These are phyloP conservation scores for Nephelium lappaceum DNA, from an alignment of 345 rosid species.

Conservation along the genomic window DNA sequence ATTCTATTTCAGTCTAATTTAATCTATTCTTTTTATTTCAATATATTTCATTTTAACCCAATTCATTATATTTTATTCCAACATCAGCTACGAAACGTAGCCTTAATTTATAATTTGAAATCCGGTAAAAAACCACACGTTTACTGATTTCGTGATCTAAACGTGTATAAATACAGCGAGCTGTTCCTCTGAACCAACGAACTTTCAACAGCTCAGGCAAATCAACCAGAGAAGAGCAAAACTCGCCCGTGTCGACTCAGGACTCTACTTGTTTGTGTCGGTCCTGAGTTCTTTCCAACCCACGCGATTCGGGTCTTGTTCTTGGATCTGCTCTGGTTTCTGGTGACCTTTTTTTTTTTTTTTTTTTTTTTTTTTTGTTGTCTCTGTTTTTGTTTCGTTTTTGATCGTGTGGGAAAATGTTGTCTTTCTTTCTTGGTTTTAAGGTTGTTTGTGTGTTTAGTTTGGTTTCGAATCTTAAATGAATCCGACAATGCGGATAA, in stretches of 20 bases:
- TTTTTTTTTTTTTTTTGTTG: no score
- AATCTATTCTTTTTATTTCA: no score
- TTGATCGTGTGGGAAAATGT: not conserved
- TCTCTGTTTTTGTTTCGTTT: no score
- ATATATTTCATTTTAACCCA: no score
- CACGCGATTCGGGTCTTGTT: slow-evolving; percentile 1
- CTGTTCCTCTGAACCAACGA: not conserved
- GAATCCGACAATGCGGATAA: slow-evolving; percentile 12
- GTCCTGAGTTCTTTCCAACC: not conserved
- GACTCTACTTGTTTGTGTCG: not conserved
- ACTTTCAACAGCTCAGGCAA: slow-evolving; percentile 2
- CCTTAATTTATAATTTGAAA: slow-evolving; percentile 11
- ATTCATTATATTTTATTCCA: no score
- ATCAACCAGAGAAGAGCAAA: not conserved
- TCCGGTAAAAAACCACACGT: slow-evolving; percentile 14
- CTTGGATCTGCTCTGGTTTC: not conserved
- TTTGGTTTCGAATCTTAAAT: not conserved
- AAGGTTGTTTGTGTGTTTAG: not conserved
- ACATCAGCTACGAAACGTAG: no score
- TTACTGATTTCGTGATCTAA: not conserved
- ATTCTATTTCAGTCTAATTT: no score
- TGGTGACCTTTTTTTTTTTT: not conserved
- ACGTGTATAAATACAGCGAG: not conserved
- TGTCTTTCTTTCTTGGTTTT: not conserved
- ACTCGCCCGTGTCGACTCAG: slow-evolving; percentile 5